Conservation (phyloP, 345 rosid species). For the Draba incana region DNA sequence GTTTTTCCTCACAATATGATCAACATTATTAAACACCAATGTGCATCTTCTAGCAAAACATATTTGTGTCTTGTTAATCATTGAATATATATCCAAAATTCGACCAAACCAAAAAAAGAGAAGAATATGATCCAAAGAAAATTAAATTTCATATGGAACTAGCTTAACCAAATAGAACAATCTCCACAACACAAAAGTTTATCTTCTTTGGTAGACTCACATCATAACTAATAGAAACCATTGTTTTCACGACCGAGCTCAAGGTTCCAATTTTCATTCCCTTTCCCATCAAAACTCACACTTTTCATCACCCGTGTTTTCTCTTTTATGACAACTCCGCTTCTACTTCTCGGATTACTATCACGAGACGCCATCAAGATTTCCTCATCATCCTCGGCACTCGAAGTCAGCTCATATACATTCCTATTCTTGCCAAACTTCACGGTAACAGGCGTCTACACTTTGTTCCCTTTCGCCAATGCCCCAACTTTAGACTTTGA, state of each 20-base stretch:
- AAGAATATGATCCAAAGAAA: too few relatives aligned
- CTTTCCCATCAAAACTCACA: too few relatives aligned
- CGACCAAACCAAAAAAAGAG: too few relatives aligned
- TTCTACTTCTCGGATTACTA: conserved; percentile 4
- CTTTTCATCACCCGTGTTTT: too few relatives aligned
- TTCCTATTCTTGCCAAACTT: conserved; percentile 57
- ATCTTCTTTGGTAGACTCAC: background rate
- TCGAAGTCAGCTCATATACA: conserved; percentile 44
- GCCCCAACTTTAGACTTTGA: conserved; percentile 38
- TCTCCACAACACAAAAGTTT: background rate
- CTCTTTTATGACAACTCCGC: conserved; percentile 2
- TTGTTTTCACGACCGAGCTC: conserved; percentile 33
- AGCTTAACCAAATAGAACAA: background rate
- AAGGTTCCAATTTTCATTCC: too few relatives aligned
- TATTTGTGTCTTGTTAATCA: too few relatives aligned
- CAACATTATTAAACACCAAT: too few relatives aligned
- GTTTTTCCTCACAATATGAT: too few relatives aligned
- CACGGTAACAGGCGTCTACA: conserved; percentile 52
- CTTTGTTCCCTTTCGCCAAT: conserved; percentile 27
- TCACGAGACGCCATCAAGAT: background rate
- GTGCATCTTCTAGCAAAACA: too few relatives aligned
- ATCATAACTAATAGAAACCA: background rate
- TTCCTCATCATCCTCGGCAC: conserved; percentile 39
- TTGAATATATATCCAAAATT: too few relatives aligned
- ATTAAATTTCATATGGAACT: too few relatives aligned